Base-by-base conservation (phyloP, 1,284 basidiomycete species). In the Boletus mariae region DNA sequence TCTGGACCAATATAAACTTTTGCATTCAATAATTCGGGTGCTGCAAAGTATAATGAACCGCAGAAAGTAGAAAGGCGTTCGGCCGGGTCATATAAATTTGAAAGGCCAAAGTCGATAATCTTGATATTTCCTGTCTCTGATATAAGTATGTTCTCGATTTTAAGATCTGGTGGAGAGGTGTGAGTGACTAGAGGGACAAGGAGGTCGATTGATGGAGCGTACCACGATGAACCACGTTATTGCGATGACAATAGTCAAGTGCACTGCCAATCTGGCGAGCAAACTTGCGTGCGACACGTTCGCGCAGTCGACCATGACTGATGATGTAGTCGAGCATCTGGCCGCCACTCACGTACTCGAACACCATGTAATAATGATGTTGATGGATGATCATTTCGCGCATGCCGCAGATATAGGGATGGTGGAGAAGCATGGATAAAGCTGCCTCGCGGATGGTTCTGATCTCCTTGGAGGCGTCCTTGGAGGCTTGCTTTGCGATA, bases 261-360 rank as follows among this genome's bases (percentile, higher is more conserved):
- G 97, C 96, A 61, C 90, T 92, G 34, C 91, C 95, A 61, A 99
- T 98, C 73, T 99, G 96, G 25, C 96, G 77, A 1, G 95, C 94
- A 74, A 99, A 99, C 75, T 97, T 98, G 62, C 96, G 80, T 5
- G 96, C 96, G 32, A 94, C 92, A 52, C 96, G 84, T 71, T 99
- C 97, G 32, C 96, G 80, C 57, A 99, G 80, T 35, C 95, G 80
- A n/a, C 96, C 96, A 67, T 99, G 97, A 62, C 91, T 91, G 74
- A 99, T 99, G 76, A 99, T 99, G 71, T 98, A 99, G 80, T 99
- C 96, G 60, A 99, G 85, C 93, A 99, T 97, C 77, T 99, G 96
- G 0, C 97, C 96, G 45, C 97, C 96, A 63, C 95, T 95, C 73
- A 99, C 92, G 72, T 98, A 98, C 72, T 99, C 96, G 70, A 92